Evolutionary conservation across 169 alveolate species (phyloP).

Genomic region (Cryptosporidium andersoni): DNA sequence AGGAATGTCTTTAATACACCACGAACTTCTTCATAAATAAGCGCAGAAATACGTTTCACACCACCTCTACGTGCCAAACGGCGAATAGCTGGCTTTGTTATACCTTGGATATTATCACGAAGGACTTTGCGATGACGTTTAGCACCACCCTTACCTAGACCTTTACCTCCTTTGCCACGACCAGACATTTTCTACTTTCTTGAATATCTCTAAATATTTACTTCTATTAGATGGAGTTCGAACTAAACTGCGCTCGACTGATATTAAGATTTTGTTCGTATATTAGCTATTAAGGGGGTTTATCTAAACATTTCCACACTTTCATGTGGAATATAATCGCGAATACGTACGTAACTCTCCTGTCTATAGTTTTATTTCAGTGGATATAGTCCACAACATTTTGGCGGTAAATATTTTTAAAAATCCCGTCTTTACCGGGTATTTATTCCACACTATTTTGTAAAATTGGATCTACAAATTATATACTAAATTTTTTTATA

Average conservation of each 20-base stretch:
- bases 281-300: constrained; percentile 33
- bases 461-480: too few relatives aligned
- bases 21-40: constrained; percentile 98
- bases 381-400: constrained; percentile 45
- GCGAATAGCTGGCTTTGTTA: constrained; percentile 99
- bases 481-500: too few relatives aligned
- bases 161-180: constrained; percentile 99
- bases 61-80: constrained; percentile 99
- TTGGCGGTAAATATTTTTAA: background rate
- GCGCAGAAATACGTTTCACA: constrained; percentile 98
- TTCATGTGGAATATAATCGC: constrained; percentile 56
- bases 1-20: constrained; percentile 97
- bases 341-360: constrained; percentile 10
- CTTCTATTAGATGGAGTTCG: constrained; percentile 65
- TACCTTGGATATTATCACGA: constrained; percentile 98
- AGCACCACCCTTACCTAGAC: constrained; percentile 99
- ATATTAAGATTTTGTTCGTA: background rate
- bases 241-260: constrained; percentile 72
- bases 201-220: constrained; percentile 18
- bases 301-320: constrained; percentile 65
- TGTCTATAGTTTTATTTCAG: constrained; percentile 31
- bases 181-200: constrained; percentile 87
- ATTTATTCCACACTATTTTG: too few relatives aligned
- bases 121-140: constrained; percentile 96
- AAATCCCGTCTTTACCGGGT: background rate